Percentiles rank a stretch among this genome's conserved stretches.
Conservation (phyloP, 352 stramenopile genomes). For the Achlya hypogyna region DNA sequence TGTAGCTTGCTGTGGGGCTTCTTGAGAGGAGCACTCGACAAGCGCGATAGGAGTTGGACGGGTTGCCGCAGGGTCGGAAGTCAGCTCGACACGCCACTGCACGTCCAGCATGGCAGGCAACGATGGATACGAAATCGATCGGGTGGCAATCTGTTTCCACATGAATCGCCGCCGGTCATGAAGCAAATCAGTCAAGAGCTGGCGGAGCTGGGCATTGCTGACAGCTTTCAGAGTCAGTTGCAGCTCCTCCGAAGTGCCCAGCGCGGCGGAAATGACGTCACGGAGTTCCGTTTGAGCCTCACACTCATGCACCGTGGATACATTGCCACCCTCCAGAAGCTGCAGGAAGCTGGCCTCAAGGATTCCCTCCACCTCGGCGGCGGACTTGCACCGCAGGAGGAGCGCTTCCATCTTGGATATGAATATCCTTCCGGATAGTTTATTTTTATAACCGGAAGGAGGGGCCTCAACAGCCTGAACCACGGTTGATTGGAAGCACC, state of each 20-base stretch:
- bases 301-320: background rate
- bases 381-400: background rate
- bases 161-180: background rate
- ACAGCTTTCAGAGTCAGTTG: background rate
- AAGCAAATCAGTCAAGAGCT: background rate
- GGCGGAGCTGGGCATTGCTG: background rate
- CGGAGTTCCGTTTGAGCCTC: slow-evolving; percentile 1
- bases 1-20: background rate
- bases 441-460: background rate
- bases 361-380: slow-evolving; percentile 1
- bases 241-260: background rate
- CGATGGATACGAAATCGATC: background rate
- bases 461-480: background rate
- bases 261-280: background rate
- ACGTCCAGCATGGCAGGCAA: background rate
- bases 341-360: background rate
- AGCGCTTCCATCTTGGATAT: slow-evolving; percentile 5
- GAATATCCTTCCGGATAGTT: background rate
- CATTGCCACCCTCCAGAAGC: background rate
- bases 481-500: background rate
- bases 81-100: background rate
- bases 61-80: background rate
- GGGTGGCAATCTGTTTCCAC: background rate
- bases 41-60: background rate
- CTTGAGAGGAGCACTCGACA: background rate